These are phyloP conservation scores for Desmodesmus armatus DNA, from an alignment of 139 green algal species.

Conservation along the genomic window DNA sequence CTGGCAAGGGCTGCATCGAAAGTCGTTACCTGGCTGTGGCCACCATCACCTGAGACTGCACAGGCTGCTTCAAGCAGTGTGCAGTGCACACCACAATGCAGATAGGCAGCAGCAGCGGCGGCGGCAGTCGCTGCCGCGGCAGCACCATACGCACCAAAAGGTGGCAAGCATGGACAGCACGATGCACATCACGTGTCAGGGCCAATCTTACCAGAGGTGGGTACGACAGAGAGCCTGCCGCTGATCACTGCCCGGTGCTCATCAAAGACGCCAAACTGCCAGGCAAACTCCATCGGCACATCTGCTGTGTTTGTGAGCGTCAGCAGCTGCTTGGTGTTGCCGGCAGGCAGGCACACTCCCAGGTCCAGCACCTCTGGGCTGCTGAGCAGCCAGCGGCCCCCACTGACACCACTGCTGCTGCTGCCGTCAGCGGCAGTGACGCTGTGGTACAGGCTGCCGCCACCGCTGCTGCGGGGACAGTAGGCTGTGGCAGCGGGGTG, in stretches of 20 bases:
- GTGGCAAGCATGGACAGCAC: neutral
- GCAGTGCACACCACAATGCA: too few relatives aligned
- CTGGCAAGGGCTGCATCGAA: neutral
- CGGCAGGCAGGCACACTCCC: constrained; percentile 21
- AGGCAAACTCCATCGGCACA: constrained; percentile 28
- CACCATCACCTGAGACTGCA: too few relatives aligned
- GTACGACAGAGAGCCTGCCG: constrained; percentile 7
- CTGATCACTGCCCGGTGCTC: neutral
- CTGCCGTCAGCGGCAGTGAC: too few relatives aligned
- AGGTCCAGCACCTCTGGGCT: constrained; percentile 36
- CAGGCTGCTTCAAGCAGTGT: too few relatives aligned
- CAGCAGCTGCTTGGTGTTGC: neutral
- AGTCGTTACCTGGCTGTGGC: too few relatives aligned
- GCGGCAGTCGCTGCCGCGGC: neutral
- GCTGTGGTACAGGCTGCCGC: too few relatives aligned
- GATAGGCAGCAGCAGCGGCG: neutral
- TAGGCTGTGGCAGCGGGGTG: neutral
- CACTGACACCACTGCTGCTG: too few relatives aligned
- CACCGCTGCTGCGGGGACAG: too few relatives aligned
- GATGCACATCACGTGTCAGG: neutral
- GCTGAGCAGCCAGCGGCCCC: neutral
- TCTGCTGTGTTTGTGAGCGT: neutral
- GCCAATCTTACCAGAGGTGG: neutral
- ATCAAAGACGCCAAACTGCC: constrained; percentile 18
- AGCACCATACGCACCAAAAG: neutral